Evolutionary conservation across 2,329 filamentous ascomycete species (phyloP), one percentile per base, ranked within the genome.

Genomic region (Aspergillus neotritici): DNA sequence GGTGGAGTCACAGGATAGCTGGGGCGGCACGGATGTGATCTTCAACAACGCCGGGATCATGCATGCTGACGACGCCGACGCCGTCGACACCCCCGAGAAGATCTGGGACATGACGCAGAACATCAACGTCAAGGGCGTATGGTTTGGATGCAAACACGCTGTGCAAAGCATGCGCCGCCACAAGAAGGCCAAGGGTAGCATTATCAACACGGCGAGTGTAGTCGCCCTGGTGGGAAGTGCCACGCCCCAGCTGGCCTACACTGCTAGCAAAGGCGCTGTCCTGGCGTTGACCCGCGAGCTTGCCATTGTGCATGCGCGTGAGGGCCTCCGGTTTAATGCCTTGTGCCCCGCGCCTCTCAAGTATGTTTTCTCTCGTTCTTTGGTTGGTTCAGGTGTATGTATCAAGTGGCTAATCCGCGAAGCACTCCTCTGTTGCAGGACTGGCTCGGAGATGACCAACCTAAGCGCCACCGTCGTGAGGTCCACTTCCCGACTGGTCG

Each of bases 1-100:
- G 63, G 75, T 95, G 40, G 84, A 86, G 55, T 70, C 78, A 8
- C 71, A 91, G 45, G 90, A 96, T 66, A 63, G 79, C 44, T 94
- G 87, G 86, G 90, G 90, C 61, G 90, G 90, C 34, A 70, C 91
- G 3, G 90, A 96, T 64, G 75, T 95, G 62, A 87, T 95, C 58
- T 96, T 95, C 82, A 96, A 96, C 80, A 96, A 96, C 66, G 90
- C 90, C 15, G 90, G 90, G 43, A 96, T 96, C 68, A 96, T 96
- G 90, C 90, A 95, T 71, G 83, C 81, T 37, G 76, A 84, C 46
- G 85, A 89, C 65, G 83, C 79, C 61, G 83, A 88, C 66, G 88
- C 90, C 37, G 73, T 94, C 63, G 79, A 84, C 64, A 95, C 89
- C 1, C 83, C 87, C 39, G 88, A 95, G 72, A 82, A 80, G 58